Conservation (phyloP, 1,284 basidiomycete genomes). For the Xerocomus cyaneibrunnescens region DNA sequence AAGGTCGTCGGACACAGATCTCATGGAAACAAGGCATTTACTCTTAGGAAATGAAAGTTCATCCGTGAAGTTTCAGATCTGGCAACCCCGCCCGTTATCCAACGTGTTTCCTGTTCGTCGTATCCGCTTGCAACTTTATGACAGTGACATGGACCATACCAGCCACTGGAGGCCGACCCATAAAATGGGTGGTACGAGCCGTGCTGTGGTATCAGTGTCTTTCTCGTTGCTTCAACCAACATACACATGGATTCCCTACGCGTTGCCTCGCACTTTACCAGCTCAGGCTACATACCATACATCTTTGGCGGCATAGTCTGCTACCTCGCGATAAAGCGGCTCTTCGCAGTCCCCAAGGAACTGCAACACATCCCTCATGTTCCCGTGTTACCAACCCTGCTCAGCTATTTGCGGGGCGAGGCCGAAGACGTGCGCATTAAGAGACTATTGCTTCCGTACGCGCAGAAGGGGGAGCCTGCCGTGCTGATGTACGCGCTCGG, state of each 20-base stretch:
- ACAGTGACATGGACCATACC: neutral
- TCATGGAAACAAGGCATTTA: no score
- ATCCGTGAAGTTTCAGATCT: neutral
- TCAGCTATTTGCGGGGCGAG: neutral
- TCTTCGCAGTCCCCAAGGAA: constrained; percentile 3
- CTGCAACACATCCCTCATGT: neutral
- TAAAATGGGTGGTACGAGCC: neutral
- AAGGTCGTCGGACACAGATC: no score
- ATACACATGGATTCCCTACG: neutral
- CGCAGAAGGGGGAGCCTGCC: neutral
- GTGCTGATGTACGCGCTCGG: constrained; percentile 4
- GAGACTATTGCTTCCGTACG: constrained; percentile 2
- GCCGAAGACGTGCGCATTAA: constrained; percentile 3
- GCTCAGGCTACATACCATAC: neutral
- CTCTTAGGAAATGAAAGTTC: neutral
- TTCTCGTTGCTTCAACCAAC: neutral
- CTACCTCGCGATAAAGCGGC: neutral
- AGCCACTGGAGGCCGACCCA: neutral
- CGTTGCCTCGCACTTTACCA: neutral
- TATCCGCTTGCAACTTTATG: neutral
- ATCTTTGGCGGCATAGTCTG: neutral
- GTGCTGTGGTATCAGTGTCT: neutral
- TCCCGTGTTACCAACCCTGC: neutral
- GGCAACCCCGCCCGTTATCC: neutral
- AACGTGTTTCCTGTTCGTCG: neutral